Evolutionary conservation across 2,329 filamentous ascomycete genomes (phyloP), one percentile per base, ranked within the genome.

Genomic region (Ophiocordyceps australis): DNA sequence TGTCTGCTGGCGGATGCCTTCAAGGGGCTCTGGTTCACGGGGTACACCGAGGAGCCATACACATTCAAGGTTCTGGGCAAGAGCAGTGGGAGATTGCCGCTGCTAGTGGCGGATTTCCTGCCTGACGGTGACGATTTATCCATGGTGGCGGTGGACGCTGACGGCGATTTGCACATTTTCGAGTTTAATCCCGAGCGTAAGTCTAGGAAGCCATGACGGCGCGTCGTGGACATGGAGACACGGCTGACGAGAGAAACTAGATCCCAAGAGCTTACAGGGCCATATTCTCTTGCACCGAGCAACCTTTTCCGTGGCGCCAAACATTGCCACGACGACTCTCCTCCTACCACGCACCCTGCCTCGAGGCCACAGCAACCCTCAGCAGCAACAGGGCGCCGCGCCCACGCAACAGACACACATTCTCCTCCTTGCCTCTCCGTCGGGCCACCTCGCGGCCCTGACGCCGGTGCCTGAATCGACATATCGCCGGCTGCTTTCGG

Each of bases 1-100:
- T 83, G 80, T 41, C 61, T 93, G 9, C 73, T 94, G 54, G 79
- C 80, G 1, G 89, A 98, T 52, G 80, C 78, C 1, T 73, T 89
- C 45, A 93, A 93, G 54, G 89, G 89, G 0, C 62, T 95, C 3
- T 95, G 89, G 83, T 91, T 98, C 38, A 79, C 81, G 0, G 89
- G 89, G 1, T 98, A 94, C 44, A 89, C 80, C 7, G 86, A 98
- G 52, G 89, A 95, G 42, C 89, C 89, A 1, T 98, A 95, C 47
- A 85, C 79, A 37, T 83, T 98, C 71, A 77, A 83, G 33, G 64
- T 94, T 4, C 83, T 95, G 36, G 83, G 85, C 22, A 94, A 94
- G 52, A 81, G 77, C 38, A 65, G 74, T 20, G 75, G 78, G 13
- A 69, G 68, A 22, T 59, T 94, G 38, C 79, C 89, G 40, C 69